These are phyloP conservation scores for Arxiozyma telluris DNA, from an alignment of 1,139 yeast genomes.

Conservation along the genomic window DNA sequence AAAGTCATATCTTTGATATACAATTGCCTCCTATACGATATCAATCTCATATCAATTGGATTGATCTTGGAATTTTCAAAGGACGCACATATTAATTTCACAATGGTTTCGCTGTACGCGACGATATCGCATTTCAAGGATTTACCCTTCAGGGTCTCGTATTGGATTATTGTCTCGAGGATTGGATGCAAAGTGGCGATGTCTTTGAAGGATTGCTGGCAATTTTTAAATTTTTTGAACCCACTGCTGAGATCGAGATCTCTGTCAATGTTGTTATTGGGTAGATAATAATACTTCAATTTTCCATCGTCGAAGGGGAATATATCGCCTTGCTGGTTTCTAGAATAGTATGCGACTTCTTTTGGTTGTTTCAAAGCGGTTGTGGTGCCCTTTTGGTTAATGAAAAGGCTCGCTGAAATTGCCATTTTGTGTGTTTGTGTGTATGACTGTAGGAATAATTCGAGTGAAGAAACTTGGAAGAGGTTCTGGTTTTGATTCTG, in stretches of 20 bases:
- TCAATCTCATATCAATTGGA: constrained; percentile 54
- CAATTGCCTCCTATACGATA: constrained; percentile 72
- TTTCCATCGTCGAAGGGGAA: constrained; percentile 42
- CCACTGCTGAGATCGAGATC: constrained; percentile 57
- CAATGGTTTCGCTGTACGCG: constrained; percentile 78
- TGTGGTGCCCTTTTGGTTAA: constrained; percentile 24
- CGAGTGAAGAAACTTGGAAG: too few species aligned
- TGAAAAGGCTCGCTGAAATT: constrained; percentile 17
- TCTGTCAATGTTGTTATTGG: constrained; percentile 52
- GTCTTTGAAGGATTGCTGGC: constrained; percentile 32
- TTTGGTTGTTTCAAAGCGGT: constrained; percentile 29
- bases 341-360: constrained; percentile 25
- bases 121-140: constrained; percentile 57
- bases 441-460: too few species aligned
- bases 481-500: too few species aligned
- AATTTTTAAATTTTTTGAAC: constrained; percentile 44
- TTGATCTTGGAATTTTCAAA: constrained; percentile 31
- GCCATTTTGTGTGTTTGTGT: constrained; percentile 12
- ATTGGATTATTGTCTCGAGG: constrained; percentile 43
- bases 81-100: constrained; percentile 22
- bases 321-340: constrained; percentile 19
- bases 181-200: constrained; percentile 41
- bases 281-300: constrained; percentile 64
- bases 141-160: constrained; percentile 43
- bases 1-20: constrained; percentile 54